These are phyloP conservation scores for Lagenaria siceraria DNA, from an alignment of 306 rosid genomes.

Conservation along the genomic window DNA sequence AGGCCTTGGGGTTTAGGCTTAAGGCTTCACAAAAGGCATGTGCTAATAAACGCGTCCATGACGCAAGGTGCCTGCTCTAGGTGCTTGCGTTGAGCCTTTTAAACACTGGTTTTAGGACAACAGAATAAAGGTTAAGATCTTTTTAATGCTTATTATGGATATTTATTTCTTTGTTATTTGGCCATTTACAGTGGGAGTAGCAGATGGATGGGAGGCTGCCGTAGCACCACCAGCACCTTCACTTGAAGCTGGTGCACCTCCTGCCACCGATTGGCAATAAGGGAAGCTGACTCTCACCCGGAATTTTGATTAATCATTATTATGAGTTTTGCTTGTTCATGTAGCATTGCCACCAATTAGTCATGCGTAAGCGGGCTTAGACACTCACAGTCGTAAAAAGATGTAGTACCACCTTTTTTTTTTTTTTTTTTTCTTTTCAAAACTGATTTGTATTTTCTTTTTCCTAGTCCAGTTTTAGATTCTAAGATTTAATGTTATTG, in stretches of 20 bases:
- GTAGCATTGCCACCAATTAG: neutral
- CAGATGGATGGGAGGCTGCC: conserved; percentile 29
- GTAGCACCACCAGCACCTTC: conserved; percentile 16
- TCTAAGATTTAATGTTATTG: neutral
- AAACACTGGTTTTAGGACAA: no score
- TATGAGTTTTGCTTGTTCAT: neutral
- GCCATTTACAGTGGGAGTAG: neutral
- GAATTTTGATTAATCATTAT: neutral
- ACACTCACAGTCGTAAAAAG: neutral
- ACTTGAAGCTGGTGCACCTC: conserved; percentile 12
- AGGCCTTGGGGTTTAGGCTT: no score
- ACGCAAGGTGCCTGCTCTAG: no score
- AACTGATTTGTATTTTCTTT: neutral
- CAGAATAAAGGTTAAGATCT: neutral
- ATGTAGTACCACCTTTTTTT: neutral
- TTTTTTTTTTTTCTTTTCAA: neutral
- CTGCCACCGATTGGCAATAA: conserved; percentile 13
- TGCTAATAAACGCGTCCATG: no score
- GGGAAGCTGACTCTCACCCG: neutral
- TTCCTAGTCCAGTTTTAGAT: neutral
- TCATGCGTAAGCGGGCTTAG: neutral
- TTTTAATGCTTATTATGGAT: neutral
- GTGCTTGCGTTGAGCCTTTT: no score
- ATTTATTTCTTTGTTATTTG: neutral
- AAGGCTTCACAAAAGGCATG: no score